A percentile compares a stretch with the other conserved stretches of the same genome.
Evolutionary conservation across 371 early-diverging fungal genomes (phyloP).

Genomic region (Mortierella sp.): DNA sequence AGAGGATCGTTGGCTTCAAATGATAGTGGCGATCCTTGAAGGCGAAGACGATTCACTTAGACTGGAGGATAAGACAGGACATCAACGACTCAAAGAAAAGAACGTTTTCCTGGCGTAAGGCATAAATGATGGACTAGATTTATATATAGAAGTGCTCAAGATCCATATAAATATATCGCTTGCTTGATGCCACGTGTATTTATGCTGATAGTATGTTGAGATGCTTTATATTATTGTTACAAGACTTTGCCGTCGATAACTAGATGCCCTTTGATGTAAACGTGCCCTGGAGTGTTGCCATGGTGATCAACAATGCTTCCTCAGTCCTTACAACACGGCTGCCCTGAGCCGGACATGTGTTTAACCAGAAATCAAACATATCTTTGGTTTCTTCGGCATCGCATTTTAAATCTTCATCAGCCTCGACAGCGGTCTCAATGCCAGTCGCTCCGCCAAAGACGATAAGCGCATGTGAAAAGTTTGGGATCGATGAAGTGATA

Average conservation of each 20-base stretch:
- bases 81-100: slow-evolving; percentile 30
- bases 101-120: slow-evolving; percentile 41
- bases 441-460: slow-evolving; percentile 81
- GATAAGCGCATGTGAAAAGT: slow-evolving; percentile 70
- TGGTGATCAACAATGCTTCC: slow-evolving; percentile 60
- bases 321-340: slow-evolving; percentile 77
- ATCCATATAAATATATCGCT: neutral
- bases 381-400: slow-evolving; percentile 72
- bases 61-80: slow-evolving; percentile 37
- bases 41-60: slow-evolving; percentile 39
- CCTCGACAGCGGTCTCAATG: slow-evolving; percentile 77
- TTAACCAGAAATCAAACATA: slow-evolving; percentile 76
- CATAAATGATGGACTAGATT: neutral
- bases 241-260: neutral
- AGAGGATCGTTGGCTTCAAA: slow-evolving; percentile 56
- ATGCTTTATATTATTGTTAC: slow-evolving; percentile 2
- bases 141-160: neutral
- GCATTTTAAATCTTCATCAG: slow-evolving; percentile 74
- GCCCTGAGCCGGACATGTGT: slow-evolving; percentile 73
- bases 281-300: slow-evolving; percentile 39
- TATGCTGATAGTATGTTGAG: neutral
- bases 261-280: slow-evolving; percentile 34
- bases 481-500: slow-evolving; percentile 38
- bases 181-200: neutral
- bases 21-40: slow-evolving; percentile 53